Evolutionary conservation across 768 basidiomycete genomes (phyloP).

Genomic region (Lactarius tabidus): DNA sequence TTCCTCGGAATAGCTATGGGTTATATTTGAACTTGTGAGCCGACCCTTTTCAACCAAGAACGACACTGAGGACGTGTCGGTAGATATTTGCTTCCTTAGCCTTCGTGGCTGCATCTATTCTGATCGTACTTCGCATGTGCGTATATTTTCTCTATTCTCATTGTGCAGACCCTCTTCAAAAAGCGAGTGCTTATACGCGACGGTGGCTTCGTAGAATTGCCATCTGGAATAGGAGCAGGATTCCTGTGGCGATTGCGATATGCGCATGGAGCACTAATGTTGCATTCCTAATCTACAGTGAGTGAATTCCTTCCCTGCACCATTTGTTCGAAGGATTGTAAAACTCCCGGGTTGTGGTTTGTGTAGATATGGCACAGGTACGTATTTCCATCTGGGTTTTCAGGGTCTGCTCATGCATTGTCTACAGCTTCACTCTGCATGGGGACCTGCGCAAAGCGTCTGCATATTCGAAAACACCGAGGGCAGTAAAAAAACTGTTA

Average conservation of each 20-base stretch:
- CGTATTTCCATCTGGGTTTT: neutral
- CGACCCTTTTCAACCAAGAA: neutral
- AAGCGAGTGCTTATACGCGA: neutral
- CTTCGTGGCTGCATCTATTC: neutral
- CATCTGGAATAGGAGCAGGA: constrained; percentile 3
- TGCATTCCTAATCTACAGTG: constrained; percentile 4
- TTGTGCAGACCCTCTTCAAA: fast-evolving
- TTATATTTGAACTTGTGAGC: neutral
- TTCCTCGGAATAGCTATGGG: neutral
- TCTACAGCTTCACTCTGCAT: neutral
- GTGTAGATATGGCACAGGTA: neutral
- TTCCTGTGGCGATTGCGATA: neutral
- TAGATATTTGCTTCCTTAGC: neutral
- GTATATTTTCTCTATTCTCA: neutral
- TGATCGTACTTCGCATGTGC: constrained; percentile 15
- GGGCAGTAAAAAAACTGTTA: neutral
- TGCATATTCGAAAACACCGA: neutral
- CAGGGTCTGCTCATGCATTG: too few species aligned
- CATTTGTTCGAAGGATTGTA: too few species aligned
- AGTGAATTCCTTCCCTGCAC: neutral
- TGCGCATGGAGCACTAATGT: constrained; percentile 1
- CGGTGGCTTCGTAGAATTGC: constrained; percentile 4
- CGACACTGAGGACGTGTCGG: too few species aligned
- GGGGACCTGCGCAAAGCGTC: neutral
- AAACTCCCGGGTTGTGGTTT: neutral